Conservation (phyloP, 2,329 filamentous ascomycete genomes). For the Aspergillus neotritici region DNA sequence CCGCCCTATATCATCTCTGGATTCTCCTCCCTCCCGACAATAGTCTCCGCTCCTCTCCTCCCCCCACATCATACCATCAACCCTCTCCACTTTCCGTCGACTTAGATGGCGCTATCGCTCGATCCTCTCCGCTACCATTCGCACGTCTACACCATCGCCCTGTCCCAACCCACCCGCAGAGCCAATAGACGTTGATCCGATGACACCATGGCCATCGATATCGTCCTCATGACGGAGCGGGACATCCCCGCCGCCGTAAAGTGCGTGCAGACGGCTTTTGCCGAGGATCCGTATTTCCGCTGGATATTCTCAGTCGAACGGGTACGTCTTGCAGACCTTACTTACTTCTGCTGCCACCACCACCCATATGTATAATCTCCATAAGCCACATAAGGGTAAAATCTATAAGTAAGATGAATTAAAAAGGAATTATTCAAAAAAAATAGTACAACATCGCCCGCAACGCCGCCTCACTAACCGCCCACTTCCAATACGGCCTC, state of each 20-base stretch:
- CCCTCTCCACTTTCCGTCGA: too few relatives aligned
- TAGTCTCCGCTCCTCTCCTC: not conserved
- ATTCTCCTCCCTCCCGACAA: not conserved
- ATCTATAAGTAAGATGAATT: not conserved
- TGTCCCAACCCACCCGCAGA: constrained; percentile 28
- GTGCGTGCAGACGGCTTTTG: constrained; percentile 62
- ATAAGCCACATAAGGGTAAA: not conserved
- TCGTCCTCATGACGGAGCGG: constrained; percentile 50
- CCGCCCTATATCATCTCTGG: not conserved
- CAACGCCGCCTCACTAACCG: constrained; percentile 53
- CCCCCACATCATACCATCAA: not conserved
- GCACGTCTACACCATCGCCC: constrained; percentile 29
- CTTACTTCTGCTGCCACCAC: not conserved
- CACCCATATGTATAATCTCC: not conserved
- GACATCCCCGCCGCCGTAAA: constrained; percentile 61
- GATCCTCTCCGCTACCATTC: constrained; percentile 28
- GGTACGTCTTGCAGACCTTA: constrained; percentile 34
- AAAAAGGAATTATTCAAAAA: constrained; percentile 10
- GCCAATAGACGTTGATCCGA: constrained; percentile 26
- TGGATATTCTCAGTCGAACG: constrained; percentile 59
- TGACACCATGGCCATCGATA: constrained; percentile 47
- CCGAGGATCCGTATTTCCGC: constrained; percentile 60
- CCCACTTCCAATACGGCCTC: constrained; percentile 66
- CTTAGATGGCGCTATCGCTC: constrained; percentile 31
- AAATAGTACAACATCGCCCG: constrained; percentile 53